Conservation (phyloP, 2,329 filamentous ascomycete species). For the Aspergillus vadensis region DNA sequence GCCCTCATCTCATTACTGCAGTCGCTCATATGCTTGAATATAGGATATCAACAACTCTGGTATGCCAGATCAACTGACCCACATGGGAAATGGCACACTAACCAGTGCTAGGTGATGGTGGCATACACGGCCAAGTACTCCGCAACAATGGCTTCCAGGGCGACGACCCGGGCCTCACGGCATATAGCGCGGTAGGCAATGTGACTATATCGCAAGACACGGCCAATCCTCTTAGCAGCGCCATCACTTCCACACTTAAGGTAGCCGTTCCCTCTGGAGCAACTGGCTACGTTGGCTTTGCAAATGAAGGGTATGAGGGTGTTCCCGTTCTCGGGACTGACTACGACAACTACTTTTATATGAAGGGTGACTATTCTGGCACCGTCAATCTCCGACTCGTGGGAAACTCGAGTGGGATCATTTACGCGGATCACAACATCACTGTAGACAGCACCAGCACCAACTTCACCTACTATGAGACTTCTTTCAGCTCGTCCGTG, state of each 20-base stretch:
- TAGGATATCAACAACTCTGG: conserved; percentile 41
- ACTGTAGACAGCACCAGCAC: conserved; percentile 24
- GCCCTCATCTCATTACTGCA: not conserved
- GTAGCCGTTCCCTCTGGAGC: conserved; percentile 24
- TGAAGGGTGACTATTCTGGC: conserved; percentile 34
- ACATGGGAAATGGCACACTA: not conserved
- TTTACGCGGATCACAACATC: conserved; percentile 31
- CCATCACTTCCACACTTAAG: conserved; percentile 32
- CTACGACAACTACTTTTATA: conserved; percentile 37
- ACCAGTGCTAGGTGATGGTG: conserved; percentile 31
- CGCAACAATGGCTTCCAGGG: conserved; percentile 41
- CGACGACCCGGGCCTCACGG: conserved; percentile 25
- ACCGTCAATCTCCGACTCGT: conserved; percentile 29
- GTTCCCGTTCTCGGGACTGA: conserved; percentile 30
- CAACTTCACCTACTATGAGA: conserved; percentile 26
- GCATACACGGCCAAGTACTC: conserved; percentile 37
- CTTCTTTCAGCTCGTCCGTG: conserved; percentile 25
- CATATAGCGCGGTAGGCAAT: conserved; percentile 32
- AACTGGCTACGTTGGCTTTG: conserved; percentile 40
- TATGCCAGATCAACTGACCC: conserved; percentile 1
- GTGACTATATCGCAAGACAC: conserved; percentile 29
- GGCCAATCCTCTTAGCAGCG: conserved; percentile 27
- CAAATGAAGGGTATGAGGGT: conserved; percentile 47
- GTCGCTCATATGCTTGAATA: not conserved
- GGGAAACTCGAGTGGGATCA: conserved; percentile 24